phyloP scores from a whole-genome alignment of 768 basidiomycete genomes.

The Phaffia tasmanica region DNA sequence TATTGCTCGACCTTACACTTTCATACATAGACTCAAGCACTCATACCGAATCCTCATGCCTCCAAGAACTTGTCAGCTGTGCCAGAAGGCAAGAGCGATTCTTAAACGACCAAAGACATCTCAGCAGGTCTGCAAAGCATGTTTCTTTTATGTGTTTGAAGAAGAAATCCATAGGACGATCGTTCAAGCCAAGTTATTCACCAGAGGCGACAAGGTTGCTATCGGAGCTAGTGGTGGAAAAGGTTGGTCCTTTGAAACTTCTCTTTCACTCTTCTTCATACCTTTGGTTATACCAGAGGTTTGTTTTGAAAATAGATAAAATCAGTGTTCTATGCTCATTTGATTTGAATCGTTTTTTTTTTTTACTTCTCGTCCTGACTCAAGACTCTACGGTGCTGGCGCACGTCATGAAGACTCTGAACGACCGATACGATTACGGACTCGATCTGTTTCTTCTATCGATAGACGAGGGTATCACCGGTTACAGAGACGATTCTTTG shows the following conservation, averaged over 20 bases:
- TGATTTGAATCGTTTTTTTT: neutral
- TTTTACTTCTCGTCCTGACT: neutral
- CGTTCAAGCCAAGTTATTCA: slow-evolving; percentile 67
- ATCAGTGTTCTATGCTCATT: neutral
- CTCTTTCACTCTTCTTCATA: neutral
- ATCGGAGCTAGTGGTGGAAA: slow-evolving; percentile 98
- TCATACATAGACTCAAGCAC: too few relatives aligned
- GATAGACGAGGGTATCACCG: slow-evolving; percentile 97
- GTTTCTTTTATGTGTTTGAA: slow-evolving; percentile 95
- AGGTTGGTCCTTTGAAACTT: slow-evolving; percentile 45
- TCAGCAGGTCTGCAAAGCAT: slow-evolving; percentile 90
- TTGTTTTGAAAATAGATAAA: neutral
- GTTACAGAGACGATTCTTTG: slow-evolving; percentile 92
- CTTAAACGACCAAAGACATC: slow-evolving; percentile 92
- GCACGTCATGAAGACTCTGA: slow-evolving; percentile 89
- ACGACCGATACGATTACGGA: slow-evolving; percentile 86
- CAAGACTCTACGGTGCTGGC: slow-evolving; percentile 95
- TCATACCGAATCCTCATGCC: slow-evolving; percentile 6
- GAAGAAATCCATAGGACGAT: slow-evolving; percentile 97
- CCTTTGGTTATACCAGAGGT: neutral
- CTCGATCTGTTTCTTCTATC: slow-evolving; percentile 83
- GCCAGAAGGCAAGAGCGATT: slow-evolving; percentile 65
- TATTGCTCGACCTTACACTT: too few relatives aligned
- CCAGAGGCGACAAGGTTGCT: slow-evolving; percentile 78
- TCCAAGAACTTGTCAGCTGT: slow-evolving; percentile 52